Conservation (phyloP, 495 filamentous ascomycete species). For the Usnea hakonensis region DNA sequence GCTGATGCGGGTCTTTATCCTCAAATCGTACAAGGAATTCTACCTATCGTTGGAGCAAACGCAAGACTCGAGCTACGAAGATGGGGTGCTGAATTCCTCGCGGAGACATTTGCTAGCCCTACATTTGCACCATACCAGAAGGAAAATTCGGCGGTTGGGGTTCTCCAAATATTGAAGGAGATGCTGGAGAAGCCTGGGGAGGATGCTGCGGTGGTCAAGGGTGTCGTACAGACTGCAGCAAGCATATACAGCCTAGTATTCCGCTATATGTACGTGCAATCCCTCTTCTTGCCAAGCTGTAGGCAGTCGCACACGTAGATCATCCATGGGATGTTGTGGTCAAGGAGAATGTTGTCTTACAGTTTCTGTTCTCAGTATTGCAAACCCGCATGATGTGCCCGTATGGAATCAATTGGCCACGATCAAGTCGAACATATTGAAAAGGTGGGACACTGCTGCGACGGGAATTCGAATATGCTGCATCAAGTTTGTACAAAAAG, state of each 20-base stretch:
- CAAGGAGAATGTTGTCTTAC: constrained; percentile 26
- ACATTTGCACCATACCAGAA: constrained; percentile 64
- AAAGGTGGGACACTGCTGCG: constrained; percentile 76
- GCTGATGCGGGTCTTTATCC: constrained; percentile 76
- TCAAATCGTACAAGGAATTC: constrained; percentile 79
- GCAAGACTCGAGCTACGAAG: constrained; percentile 70
- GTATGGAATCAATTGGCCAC: constrained; percentile 81
- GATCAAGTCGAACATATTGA: constrained; percentile 83
- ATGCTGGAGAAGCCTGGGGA: constrained; percentile 65
- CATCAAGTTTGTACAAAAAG: constrained; percentile 91
- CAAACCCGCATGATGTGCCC: constrained; percentile 66
- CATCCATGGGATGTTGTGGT: background rate
- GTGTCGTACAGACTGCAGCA: constrained; percentile 73
- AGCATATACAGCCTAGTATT: constrained; percentile 88
- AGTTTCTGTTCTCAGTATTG: constrained; percentile 52
- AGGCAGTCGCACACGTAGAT: constrained; percentile 7
- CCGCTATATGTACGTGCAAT: constrained; percentile 80
- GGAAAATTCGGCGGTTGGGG: constrained; percentile 60
- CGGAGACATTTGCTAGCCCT: constrained; percentile 89
- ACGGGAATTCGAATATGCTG: constrained; percentile 80
- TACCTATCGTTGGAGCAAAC: constrained; percentile 76
- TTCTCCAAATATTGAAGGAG: constrained; percentile 65
- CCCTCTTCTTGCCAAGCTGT: background rate
- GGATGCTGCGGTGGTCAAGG: constrained; percentile 70
- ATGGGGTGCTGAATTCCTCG: constrained; percentile 96